phyloP scores from a whole-genome alignment of 2,329 filamentous ascomycete species.

The Paracoccidioides brasiliensis region DNA sequence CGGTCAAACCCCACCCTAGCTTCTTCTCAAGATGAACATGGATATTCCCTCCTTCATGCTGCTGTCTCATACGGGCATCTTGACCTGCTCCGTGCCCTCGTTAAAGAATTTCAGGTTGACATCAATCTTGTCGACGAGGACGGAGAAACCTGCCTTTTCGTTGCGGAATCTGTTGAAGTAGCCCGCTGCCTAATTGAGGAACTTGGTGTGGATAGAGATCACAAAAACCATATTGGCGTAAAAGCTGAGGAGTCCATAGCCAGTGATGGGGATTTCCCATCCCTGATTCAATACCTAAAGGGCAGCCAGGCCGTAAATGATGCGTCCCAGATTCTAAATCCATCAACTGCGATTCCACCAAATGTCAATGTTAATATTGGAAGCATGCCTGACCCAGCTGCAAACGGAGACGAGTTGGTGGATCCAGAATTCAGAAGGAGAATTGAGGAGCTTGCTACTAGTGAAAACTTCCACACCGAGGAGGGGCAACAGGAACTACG shows the following conservation, averaged over 20 bases:
- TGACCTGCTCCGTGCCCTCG: conserved; percentile 60
- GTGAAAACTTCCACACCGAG: conserved; percentile 70
- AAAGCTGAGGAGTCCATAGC: conserved; percentile 72
- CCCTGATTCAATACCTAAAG: conserved; percentile 59
- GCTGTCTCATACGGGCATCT: conserved; percentile 85
- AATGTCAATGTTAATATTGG: conserved; percentile 68
- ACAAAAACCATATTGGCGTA: conserved; percentile 59
- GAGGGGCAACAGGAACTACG: conserved; percentile 69
- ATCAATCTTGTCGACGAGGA: conserved; percentile 81
- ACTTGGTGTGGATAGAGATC: conserved; percentile 53
- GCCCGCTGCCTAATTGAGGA: conserved; percentile 74
- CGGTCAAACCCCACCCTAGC: conserved; percentile 63
- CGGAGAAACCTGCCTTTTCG: conserved; percentile 85
- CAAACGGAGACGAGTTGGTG: conserved; percentile 43
- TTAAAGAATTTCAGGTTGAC: conserved; percentile 63
- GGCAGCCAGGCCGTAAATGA: conserved; percentile 20
- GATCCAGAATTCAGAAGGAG: conserved; percentile 73
- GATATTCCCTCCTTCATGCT: conserved; percentile 88
- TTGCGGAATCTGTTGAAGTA: conserved; percentile 67
- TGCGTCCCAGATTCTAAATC: conserved; percentile 24
- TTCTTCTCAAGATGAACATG: conserved; percentile 69
- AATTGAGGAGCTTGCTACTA: conserved; percentile 77
- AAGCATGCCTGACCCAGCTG: conserved; percentile 49
- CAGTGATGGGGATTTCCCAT: conserved; percentile 63
- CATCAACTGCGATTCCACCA: conserved; percentile 54